Evolutionary conservation across 2,329 filamentous ascomycete species (phyloP).

Genomic region (Verticillium zaregamsianum): DNA sequence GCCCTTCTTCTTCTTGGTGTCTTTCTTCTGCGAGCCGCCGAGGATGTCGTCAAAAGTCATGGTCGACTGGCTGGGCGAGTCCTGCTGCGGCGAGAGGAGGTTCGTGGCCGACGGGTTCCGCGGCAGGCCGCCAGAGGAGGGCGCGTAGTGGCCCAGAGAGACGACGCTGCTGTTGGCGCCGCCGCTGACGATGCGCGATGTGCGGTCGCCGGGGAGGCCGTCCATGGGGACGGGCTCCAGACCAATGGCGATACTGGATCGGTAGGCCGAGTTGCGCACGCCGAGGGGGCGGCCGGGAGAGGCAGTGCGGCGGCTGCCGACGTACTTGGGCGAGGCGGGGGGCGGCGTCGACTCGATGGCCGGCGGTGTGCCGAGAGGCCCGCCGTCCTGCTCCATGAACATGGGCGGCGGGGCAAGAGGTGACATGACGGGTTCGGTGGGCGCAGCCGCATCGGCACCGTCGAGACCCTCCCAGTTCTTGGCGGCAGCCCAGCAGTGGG

Average conservation of each 20-base stretch:
- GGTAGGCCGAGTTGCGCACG: conserved; percentile 18
- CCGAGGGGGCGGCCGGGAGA: conserved; percentile 32
- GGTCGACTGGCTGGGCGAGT: conserved; percentile 21
- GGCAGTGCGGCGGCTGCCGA: conserved; percentile 33
- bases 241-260: conserved; percentile 39
- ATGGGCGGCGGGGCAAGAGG: conserved; percentile 30
- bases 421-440: conserved; percentile 28
- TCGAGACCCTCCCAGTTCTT: conserved; percentile 42
- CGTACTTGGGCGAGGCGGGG: conserved; percentile 21
- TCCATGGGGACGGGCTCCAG: conserved; percentile 36
- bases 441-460: conserved; percentile 19
- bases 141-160: neutral
- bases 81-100: conserved; percentile 18
- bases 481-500: conserved; percentile 52
- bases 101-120: conserved; percentile 31
- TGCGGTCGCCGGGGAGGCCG: conserved; percentile 12
- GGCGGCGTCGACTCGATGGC: conserved; percentile 23
- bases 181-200: conserved; percentile 17
- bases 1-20: conserved; percentile 28
- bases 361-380: conserved; percentile 11
- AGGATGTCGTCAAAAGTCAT: conserved; percentile 48
- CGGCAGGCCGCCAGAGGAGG: conserved; percentile 6
- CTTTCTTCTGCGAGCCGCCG: conserved; percentile 22
- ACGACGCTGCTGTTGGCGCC: conserved; percentile 18
- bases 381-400: conserved; percentile 5